phyloP scores from a whole-genome alignment of 495 filamentous ascomycete genomes.

The Aspergillus sclerotiicarbonarius region DNA sequence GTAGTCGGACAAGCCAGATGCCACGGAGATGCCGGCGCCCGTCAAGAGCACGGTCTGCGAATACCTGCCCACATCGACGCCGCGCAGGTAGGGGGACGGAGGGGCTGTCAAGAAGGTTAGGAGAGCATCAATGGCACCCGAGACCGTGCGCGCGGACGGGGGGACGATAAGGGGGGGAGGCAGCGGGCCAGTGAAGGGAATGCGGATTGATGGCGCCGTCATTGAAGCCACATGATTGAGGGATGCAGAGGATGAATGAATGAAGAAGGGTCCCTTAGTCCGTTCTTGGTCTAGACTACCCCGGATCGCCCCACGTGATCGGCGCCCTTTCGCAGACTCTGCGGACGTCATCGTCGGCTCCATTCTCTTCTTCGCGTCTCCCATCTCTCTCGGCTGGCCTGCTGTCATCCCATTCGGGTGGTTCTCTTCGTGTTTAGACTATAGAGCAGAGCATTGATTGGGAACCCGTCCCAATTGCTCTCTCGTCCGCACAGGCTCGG shows the following conservation, averaged over 20 bases:
- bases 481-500: neutral
- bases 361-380: neutral
- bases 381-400: neutral
- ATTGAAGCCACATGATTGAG: slow-evolving; percentile 40
- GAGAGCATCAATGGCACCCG: slow-evolving; percentile 75
- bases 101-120: slow-evolving; percentile 66
- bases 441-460: neutral
- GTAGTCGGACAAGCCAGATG: slow-evolving; percentile 91
- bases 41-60: slow-evolving; percentile 74
- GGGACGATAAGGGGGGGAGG: slow-evolving; percentile 78
- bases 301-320: slow-evolving; percentile 7
- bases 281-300: neutral
- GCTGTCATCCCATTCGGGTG: neutral
- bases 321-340: slow-evolving; percentile 2
- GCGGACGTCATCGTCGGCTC: slow-evolving; percentile 13
- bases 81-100: slow-evolving; percentile 45
- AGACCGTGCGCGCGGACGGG: slow-evolving; percentile 59
- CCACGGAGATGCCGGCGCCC: slow-evolving; percentile 90
- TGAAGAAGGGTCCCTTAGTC: too few species aligned
- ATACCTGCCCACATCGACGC: slow-evolving; percentile 45
- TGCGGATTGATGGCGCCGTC: slow-evolving; percentile 73
- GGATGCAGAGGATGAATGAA: neutral
- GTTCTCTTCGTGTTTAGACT: neutral
- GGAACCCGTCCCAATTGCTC: slow-evolving; percentile 14
- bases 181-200: slow-evolving; percentile 84